phyloP scores from a whole-genome alignment of 495 filamentous ascomycete genomes.

The Pyrenula massariospora region DNA sequence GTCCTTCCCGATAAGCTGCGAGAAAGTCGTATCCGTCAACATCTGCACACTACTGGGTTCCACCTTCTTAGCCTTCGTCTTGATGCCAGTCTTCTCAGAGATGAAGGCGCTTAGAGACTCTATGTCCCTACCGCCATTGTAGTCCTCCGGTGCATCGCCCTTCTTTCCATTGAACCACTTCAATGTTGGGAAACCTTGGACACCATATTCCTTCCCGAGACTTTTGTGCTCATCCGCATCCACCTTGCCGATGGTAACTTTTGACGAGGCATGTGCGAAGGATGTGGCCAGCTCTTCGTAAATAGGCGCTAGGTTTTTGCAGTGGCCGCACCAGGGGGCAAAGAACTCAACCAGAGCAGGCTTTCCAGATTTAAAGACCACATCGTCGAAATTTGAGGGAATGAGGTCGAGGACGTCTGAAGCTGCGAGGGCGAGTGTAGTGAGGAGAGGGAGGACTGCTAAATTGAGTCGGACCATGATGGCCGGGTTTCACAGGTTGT shows the following conservation, averaged over 20 bases:
- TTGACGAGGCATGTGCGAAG: slow-evolving; percentile 64
- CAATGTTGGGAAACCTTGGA: slow-evolving; percentile 91
- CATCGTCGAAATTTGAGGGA: slow-evolving; percentile 77
- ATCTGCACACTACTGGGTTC: slow-evolving; percentile 63
- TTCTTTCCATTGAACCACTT: slow-evolving; percentile 99
- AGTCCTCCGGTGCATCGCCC: slow-evolving; percentile 76
- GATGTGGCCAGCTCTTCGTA: slow-evolving; percentile 83
- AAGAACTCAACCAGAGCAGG: slow-evolving; percentile 98
- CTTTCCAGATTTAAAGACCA: slow-evolving; percentile 84
- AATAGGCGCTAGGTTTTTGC: slow-evolving; percentile 89
- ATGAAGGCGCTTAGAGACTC: slow-evolving; percentile 77
- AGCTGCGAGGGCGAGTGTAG: slow-evolving; percentile 21
- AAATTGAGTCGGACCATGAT: not conserved
- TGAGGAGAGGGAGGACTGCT: not conserved
- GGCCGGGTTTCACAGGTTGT: not conserved
- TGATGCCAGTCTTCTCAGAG: slow-evolving; percentile 76
- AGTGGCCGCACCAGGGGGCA: slow-evolving; percentile 98
- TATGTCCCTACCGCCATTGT: slow-evolving; percentile 76
- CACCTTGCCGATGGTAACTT: slow-evolving; percentile 87
- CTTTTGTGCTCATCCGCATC: slow-evolving; percentile 82
- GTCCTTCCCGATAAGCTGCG: slow-evolving; percentile 64
- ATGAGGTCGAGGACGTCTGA: slow-evolving; percentile 70
- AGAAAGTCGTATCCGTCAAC: slow-evolving; percentile 71
- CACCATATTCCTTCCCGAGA: slow-evolving; percentile 71
- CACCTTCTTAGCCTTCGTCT: slow-evolving; percentile 58